A percentile compares a stretch with the other conserved stretches of the same genome.
These are phyloP conservation scores for Dysphania ambrosioides DNA, from an alignment of 148 eudicot species.

Conservation along the genomic window DNA sequence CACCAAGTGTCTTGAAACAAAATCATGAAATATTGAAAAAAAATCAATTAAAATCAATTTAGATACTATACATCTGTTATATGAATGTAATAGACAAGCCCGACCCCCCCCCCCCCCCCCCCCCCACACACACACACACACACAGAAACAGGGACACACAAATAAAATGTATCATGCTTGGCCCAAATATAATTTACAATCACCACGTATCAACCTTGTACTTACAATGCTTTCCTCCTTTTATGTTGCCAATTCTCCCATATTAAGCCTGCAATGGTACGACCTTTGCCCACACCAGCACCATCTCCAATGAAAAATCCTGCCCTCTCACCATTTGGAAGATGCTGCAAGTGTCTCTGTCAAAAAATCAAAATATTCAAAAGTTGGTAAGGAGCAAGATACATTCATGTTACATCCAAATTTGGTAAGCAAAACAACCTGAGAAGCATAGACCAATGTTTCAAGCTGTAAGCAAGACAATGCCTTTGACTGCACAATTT, in stretches of 20 bases:
- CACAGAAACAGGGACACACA: too few species aligned
- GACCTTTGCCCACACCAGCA: constrained; percentile 99
- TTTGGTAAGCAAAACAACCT: constrained; percentile 46
- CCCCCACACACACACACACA: too few species aligned
- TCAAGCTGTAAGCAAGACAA: constrained; percentile 95
- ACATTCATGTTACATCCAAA: background rate
- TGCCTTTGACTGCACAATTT: constrained; percentile 63
- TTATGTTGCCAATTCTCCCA: constrained; percentile 98
- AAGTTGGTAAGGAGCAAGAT: constrained; percentile 19
- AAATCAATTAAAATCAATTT: too few species aligned
- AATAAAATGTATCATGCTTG: too few species aligned
- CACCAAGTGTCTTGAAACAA: background rate
- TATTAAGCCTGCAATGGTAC: constrained; percentile 95
- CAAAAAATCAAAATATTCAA: constrained; percentile 19
- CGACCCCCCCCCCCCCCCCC: too few species aligned
- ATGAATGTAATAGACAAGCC: too few species aligned
- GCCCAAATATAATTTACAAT: too few species aligned
- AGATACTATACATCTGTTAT: background rate
- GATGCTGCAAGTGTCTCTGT: constrained; percentile 97
- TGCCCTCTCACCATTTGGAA: constrained; percentile 77
- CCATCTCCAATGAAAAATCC: constrained; percentile 99
- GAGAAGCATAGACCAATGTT: constrained; percentile 93
- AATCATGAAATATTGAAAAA: background rate
- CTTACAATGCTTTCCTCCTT: constrained; percentile 91
- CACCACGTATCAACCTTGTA: constrained; percentile 11